Conservation (phyloP, 2,329 filamentous ascomycete genomes). For the Curvularia sp. region DNA sequence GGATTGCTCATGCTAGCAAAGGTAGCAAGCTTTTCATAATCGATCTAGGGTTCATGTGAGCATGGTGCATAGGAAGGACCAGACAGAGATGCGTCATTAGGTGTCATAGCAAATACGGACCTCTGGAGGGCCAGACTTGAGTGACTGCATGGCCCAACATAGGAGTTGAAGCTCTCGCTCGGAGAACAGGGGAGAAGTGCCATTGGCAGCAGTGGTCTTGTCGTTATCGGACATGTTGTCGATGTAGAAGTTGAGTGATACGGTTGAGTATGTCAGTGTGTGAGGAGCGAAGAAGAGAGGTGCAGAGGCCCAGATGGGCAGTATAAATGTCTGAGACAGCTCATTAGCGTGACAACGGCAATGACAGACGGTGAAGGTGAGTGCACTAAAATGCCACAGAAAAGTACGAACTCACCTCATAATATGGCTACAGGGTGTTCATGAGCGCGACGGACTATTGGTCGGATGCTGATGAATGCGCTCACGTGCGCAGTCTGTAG, state of each 20-base stretch:
- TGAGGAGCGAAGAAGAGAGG: slow-evolving; percentile 2
- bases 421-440: background rate
- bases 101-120: slow-evolving; percentile 21
- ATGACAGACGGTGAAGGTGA: slow-evolving; percentile 23
- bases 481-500: background rate
- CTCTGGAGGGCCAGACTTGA: slow-evolving; percentile 49
- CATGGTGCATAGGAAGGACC: background rate
- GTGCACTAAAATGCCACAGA: slow-evolving; percentile 5
- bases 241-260: background rate
- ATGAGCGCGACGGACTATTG: background rate
- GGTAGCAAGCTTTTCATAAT: slow-evolving; percentile 47
- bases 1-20: slow-evolving; percentile 49
- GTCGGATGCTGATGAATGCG: background rate
- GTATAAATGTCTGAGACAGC: slow-evolving; percentile 1
- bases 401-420: slow-evolving; percentile 16
- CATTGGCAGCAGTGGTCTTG: slow-evolving; percentile 17
- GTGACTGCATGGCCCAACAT: slow-evolving; percentile 47
- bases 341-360: slow-evolving; percentile 13
- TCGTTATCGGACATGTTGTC: slow-evolving; percentile 41
- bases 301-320: background rate
- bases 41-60: slow-evolving; percentile 39
- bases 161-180: slow-evolving; percentile 49
- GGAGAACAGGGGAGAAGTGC: slow-evolving; percentile 35
- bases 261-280: background rate
- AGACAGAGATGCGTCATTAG: background rate